Percentiles rank a stretch among this genome's conserved stretches.
Evolutionary conservation across 2,329 filamentous ascomycete genomes (phyloP).

Genomic region (Venturia pyrina): DNA sequence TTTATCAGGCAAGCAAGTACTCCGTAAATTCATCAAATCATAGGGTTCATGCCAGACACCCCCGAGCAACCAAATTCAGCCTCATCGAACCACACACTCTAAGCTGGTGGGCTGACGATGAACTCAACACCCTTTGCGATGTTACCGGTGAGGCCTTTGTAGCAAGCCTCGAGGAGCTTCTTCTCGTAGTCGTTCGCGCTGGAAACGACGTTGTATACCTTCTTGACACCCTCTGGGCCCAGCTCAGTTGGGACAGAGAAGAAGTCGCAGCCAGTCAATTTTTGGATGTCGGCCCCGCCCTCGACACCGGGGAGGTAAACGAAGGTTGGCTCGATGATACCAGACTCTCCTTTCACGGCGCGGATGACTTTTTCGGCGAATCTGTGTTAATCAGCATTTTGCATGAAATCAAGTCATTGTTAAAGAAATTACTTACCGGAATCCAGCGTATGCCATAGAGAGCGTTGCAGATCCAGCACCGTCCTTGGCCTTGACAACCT

Average conservation of each 20-base stretch:
- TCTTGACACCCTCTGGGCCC: conserved; percentile 75
- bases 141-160: conserved; percentile 78
- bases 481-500: conserved; percentile 92
- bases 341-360: conserved; percentile 80
- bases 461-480: conserved; percentile 83
- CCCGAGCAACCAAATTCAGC: not conserved
- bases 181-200: conserved; percentile 79
- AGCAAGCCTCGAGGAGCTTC: conserved; percentile 66
- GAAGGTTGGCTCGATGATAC: conserved; percentile 88
- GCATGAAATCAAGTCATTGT: not conserved
- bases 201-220: conserved; percentile 69
- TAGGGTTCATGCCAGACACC: not conserved
- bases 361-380: conserved; percentile 93
- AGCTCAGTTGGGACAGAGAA: conserved; percentile 96
- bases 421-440: conserved; percentile 49
- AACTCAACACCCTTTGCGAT: conserved; percentile 91
- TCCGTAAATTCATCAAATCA: not conserved
- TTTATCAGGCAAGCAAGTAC: not conserved
- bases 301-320: conserved; percentile 87
- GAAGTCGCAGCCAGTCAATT: conserved; percentile 77
- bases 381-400: conserved; percentile 34
- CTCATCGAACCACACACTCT: not conserved
- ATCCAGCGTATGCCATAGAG: conserved; percentile 93
- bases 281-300: conserved; percentile 75
- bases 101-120: conserved; percentile 9